Conservation (phyloP, 179 eudicot genomes). For the Corrigiola litoralis region DNA sequence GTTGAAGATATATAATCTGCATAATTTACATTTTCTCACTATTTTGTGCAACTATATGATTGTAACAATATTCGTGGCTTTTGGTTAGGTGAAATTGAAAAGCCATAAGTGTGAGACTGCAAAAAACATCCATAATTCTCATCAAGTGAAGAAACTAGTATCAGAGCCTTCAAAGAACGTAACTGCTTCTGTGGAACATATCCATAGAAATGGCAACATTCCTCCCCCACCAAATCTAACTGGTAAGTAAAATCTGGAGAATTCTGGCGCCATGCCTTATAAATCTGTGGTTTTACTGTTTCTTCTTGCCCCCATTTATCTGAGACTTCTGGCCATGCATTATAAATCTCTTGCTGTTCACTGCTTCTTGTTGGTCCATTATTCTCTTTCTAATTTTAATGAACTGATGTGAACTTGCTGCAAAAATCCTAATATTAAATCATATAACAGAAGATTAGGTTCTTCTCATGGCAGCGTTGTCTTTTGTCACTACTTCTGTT, state of each 20-base stretch:
- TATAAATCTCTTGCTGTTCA: too few relatives aligned
- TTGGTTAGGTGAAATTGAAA: too few relatives aligned
- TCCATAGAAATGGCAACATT: slow-evolving; percentile 24
- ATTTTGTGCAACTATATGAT: too few relatives aligned
- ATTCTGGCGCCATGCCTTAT: neutral
- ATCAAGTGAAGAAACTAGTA: slow-evolving; percentile 18
- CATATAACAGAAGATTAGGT: too few relatives aligned
- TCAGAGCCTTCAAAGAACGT: slow-evolving; percentile 23
- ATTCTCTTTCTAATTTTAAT: too few relatives aligned
- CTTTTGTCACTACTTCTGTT: too few relatives aligned
- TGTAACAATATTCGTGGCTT: too few relatives aligned
- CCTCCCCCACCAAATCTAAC: slow-evolving; percentile 50
- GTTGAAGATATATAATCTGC: too few relatives aligned
- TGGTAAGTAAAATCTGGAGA: slow-evolving; percentile 31
- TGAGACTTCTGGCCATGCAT: neutral
- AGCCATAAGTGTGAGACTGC: neutral
- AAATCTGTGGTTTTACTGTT: neutral
- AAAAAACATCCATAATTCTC: neutral
- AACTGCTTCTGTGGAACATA: slow-evolving; percentile 10
- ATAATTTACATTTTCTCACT: neutral
- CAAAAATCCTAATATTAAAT: too few relatives aligned
- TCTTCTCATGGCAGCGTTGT: too few relatives aligned
- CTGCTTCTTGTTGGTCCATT: too few relatives aligned
- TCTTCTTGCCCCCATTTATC: neutral
- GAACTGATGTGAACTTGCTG: neutral